phyloP scores from a whole-genome alignment of 1,139 yeast genomes.

The Blastobotrys buckinghamii region DNA sequence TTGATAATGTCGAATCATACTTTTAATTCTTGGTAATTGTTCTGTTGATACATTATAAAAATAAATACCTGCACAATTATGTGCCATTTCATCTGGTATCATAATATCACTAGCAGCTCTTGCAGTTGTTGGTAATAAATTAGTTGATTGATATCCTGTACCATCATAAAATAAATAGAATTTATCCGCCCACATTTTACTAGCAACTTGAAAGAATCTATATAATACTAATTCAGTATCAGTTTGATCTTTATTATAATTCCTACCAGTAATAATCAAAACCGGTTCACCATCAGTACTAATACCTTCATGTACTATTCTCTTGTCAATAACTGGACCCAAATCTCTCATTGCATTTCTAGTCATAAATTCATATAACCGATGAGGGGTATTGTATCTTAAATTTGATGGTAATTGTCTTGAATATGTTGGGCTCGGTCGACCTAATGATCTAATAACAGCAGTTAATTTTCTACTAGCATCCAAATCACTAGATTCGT shows the following conservation, averaged over 20 bases:
- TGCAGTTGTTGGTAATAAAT: conserved; percentile 31
- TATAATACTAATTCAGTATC: conserved; percentile 56
- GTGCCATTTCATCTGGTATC: conserved; percentile 44
- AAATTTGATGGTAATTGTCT: conserved; percentile 9
- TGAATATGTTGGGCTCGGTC: conserved; percentile 18
- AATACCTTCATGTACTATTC: conserved; percentile 57
- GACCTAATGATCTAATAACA: conserved; percentile 24
- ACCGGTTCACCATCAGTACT: conserved; percentile 71
- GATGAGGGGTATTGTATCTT: conserved; percentile 21
- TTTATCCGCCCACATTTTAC: conserved; percentile 68
- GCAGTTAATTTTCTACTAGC: conserved; percentile 20
- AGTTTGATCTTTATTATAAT: conserved; percentile 38
- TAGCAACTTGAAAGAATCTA: conserved; percentile 59
- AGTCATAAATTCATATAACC: conserved; percentile 68
- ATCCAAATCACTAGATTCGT: conserved; percentile 15
- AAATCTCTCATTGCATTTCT: conserved; percentile 54
- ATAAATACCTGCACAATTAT: conserved; percentile 51
- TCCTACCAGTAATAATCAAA: conserved; percentile 48
- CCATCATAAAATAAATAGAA: conserved; percentile 63
- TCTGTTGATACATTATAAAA: conserved; percentile 56
- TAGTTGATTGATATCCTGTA: conserved; percentile 48
- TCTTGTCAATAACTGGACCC: conserved; percentile 40
- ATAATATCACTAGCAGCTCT: conserved; percentile 20
- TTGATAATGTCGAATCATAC: conserved; percentile 19
- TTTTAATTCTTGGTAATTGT: conserved; percentile 35